phyloP scores from a whole-genome alignment of 768 basidiomycete species.

The Suillus subalutaceus region DNA sequence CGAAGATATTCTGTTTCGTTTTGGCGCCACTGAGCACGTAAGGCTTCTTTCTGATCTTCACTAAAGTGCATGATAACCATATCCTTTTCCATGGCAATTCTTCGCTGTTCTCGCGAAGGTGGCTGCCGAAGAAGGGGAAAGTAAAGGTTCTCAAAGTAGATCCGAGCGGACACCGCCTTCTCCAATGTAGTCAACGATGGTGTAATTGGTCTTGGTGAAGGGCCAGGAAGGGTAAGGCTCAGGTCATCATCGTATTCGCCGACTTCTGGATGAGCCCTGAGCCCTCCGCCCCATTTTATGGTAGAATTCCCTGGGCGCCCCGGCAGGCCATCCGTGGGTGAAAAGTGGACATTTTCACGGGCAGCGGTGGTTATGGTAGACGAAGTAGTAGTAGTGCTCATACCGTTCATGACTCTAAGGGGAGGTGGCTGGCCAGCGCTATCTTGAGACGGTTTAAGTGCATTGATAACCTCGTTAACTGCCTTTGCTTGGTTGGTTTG shows the following conservation, averaged over 20 bases:
- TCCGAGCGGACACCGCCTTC: slow-evolving; percentile 88
- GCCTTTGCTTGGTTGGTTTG: slow-evolving; percentile 69
- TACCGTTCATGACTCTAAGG: slow-evolving; percentile 80
- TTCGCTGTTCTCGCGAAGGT: slow-evolving; percentile 83
- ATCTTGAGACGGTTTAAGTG: slow-evolving; percentile 59
- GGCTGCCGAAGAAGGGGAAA: slow-evolving; percentile 85
- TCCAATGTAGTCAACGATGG: slow-evolving; percentile 93
- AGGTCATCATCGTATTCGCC: slow-evolving; percentile 55
- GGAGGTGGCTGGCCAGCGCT: slow-evolving; percentile 46
- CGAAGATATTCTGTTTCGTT: slow-evolving; percentile 92
- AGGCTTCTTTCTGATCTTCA: slow-evolving; percentile 68
- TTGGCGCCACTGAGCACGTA: slow-evolving; percentile 77
- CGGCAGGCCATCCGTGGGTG: slow-evolving; percentile 52
- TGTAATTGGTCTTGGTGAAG: slow-evolving; percentile 54
- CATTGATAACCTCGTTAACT: slow-evolving; percentile 76
- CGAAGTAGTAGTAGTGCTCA: slow-evolving; percentile 66
- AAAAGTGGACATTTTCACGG: slow-evolving; percentile 61
- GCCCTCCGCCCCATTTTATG: slow-evolving; percentile 59
- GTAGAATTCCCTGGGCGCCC: slow-evolving; percentile 62
- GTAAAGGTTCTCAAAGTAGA: slow-evolving; percentile 93
- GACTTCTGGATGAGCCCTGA: slow-evolving; percentile 67
- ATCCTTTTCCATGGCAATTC: slow-evolving; percentile 85
- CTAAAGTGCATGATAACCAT: slow-evolving; percentile 74
- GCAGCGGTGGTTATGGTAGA: slow-evolving; percentile 78
- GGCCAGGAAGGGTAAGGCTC: slow-evolving; percentile 22